Evolutionary conservation across 2,329 filamentous ascomycete species (phyloP).

Genomic region (Ilyonectria robusta): DNA sequence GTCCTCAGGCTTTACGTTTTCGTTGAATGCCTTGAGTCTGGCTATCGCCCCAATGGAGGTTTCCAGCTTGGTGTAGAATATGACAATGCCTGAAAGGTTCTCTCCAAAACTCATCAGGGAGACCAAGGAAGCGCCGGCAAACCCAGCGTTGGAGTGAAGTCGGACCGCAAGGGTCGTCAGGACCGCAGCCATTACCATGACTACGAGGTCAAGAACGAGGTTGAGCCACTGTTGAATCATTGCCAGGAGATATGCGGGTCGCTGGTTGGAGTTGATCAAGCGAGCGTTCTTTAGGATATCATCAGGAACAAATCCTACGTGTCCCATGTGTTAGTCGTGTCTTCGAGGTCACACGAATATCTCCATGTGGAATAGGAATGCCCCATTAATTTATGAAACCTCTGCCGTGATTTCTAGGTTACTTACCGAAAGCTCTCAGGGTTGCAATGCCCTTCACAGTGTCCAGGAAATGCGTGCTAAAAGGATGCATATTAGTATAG

Average conservation of each 20-base stretch:
- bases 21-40: slow-evolving; percentile 34
- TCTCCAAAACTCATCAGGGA: slow-evolving; percentile 54
- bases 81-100: slow-evolving; percentile 47
- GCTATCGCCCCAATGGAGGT: slow-evolving; percentile 49
- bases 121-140: slow-evolving; percentile 58
- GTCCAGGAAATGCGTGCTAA: slow-evolving; percentile 64
- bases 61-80: slow-evolving; percentile 52
- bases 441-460: slow-evolving; percentile 67
- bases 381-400: slow-evolving; percentile 28
- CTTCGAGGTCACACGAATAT: background rate
- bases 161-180: slow-evolving; percentile 64
- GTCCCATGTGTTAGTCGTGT: background rate
- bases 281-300: slow-evolving; percentile 16
- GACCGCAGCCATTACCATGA: slow-evolving; percentile 63
- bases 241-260: slow-evolving; percentile 70
- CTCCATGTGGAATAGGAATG: background rate
- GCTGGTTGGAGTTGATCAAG: slow-evolving; percentile 66
- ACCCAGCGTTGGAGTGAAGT: slow-evolving; percentile 53
- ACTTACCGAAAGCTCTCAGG: slow-evolving; percentile 70
- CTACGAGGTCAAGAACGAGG: slow-evolving; percentile 64
- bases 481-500: background rate
- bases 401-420: background rate
- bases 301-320: slow-evolving; percentile 3
- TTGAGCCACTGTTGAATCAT: slow-evolving; percentile 72
- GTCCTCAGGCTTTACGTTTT: slow-evolving; percentile 18